phyloP scores from a whole-genome alignment of 169 alveolate species.

The Plasmodium inui region DNA sequence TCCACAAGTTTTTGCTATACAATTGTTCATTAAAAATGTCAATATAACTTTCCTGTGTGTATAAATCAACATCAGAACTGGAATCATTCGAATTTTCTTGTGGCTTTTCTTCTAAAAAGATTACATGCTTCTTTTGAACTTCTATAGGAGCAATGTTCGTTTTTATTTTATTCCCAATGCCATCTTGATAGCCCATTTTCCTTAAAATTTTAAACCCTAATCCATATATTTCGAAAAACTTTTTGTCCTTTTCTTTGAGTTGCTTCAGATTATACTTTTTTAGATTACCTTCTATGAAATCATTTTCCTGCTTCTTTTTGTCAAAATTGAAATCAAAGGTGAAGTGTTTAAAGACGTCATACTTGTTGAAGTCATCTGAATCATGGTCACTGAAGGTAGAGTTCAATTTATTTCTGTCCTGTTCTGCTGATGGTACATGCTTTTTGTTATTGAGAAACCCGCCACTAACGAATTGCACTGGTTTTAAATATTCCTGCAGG shows the following conservation, averaged over 20 bases:
- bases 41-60: neutral
- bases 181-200: constrained; percentile 74
- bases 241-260: constrained; percentile 41
- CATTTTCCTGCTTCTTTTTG: constrained; percentile 25
- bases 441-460: constrained; percentile 48
- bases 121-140: constrained; percentile 40
- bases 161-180: constrained; percentile 69
- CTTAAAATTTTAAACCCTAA: constrained; percentile 74
- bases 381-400: constrained; percentile 28
- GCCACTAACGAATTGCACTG: constrained; percentile 66
- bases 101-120: constrained; percentile 40
- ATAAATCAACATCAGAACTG: constrained; percentile 6
- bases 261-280: constrained; percentile 48
- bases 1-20: constrained; percentile 55
- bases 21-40: neutral
- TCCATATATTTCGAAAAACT: constrained; percentile 61
- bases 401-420: neutral
- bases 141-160: constrained; percentile 75
- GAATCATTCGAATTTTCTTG: constrained; percentile 2
- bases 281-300: constrained; percentile 54
- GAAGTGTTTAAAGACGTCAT: constrained; percentile 59
- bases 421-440: neutral
- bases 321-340: constrained; percentile 50
- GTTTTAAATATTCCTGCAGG: constrained; percentile 35
- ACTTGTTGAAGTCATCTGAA: constrained; percentile 55